phyloP scores from a whole-genome alignment of 106 monocot species.

The Amphibolis antarctica region DNA sequence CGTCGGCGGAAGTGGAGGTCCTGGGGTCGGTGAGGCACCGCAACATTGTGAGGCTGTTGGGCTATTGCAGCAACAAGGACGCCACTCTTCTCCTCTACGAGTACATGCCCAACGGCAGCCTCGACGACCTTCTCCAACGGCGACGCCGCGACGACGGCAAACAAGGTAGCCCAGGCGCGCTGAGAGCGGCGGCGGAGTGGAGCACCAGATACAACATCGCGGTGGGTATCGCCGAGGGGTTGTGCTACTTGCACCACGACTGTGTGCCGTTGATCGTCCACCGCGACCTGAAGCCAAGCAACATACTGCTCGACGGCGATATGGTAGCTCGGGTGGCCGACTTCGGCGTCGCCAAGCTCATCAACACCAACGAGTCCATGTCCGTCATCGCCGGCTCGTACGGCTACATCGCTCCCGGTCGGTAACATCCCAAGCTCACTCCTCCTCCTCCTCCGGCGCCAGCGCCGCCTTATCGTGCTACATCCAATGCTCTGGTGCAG shows the following conservation, averaged over 20 bases:
- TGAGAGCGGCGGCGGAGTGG: conserved; percentile 32
- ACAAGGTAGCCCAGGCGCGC: background rate
- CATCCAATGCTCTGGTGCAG: conserved; percentile 22
- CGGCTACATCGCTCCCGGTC: conserved; percentile 92
- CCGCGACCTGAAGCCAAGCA: conserved; percentile 87
- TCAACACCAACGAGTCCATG: conserved; percentile 34
- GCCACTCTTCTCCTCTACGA: conserved; percentile 70
- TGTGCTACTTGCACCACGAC: conserved; percentile 86
- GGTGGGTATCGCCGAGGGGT: conserved; percentile 61
- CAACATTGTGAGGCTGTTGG: conserved; percentile 75
- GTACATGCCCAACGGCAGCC: conserved; percentile 89
- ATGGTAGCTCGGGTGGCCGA: conserved; percentile 88
- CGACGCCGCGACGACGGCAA: background rate
- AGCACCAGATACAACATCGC: conserved; percentile 53
- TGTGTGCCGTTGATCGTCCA: conserved; percentile 66
- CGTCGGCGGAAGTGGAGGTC: conserved; percentile 63
- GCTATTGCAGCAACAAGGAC: conserved; percentile 63
- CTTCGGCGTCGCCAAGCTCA: conserved; percentile 74
- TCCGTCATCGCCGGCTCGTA: conserved; percentile 78
- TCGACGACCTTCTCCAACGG: conserved; percentile 64
- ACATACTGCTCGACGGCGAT: conserved; percentile 69
- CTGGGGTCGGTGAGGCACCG: conserved; percentile 68
- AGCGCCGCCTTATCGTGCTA: no score
- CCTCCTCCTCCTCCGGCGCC: background rate
- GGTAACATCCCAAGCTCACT: background rate